phyloP scores from a whole-genome alignment of 2,329 filamentous ascomycete species.

The Colletotrichum sidae region DNA sequence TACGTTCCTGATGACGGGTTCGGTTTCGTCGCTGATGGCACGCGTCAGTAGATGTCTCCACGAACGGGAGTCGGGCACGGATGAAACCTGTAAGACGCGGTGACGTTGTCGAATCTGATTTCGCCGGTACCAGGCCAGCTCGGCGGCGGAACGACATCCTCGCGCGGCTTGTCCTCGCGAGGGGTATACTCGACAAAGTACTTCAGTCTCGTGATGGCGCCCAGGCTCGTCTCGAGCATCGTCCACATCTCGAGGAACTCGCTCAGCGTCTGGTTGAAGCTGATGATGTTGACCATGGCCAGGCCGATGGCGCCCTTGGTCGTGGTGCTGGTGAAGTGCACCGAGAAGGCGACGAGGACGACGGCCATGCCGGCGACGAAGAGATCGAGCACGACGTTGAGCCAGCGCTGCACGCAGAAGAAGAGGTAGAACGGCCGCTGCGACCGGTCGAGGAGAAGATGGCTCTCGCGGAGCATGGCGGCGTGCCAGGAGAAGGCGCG shows the following conservation, averaged over 20 bases:
- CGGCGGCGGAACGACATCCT: conserved; percentile 11
- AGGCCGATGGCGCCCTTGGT: conserved; percentile 47
- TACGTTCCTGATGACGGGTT: conserved; percentile 36
- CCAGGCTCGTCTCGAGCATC: conserved; percentile 49
- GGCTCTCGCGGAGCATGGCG: conserved; percentile 50
- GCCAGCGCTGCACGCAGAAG: conserved; percentile 61
- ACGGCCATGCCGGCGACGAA: conserved; percentile 61
- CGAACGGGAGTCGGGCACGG: conserved; percentile 35
- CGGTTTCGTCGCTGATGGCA: conserved; percentile 37
- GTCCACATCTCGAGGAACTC: conserved; percentile 50
- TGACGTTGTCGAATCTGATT: conserved; percentile 44
- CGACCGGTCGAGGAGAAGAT: conserved; percentile 53
- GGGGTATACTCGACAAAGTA: conserved; percentile 42
- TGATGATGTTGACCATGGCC: conserved; percentile 43
- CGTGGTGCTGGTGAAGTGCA: conserved; percentile 42
- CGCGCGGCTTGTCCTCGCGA: conserved; percentile 41
- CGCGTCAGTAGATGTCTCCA: not conserved
- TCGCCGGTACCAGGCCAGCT: conserved; percentile 45
- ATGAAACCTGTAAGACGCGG: conserved; percentile 42
- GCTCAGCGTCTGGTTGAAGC: conserved; percentile 45
- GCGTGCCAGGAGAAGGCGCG: conserved; percentile 62
- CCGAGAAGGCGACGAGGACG: conserved; percentile 59
- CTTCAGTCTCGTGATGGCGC: conserved; percentile 50
- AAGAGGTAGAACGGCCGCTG: conserved; percentile 63
- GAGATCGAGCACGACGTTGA: conserved; percentile 60